These are phyloP conservation scores for Clonostachys rosea DNA, from an alignment of 2,329 filamentous ascomycete genomes.

Conservation along the genomic window DNA sequence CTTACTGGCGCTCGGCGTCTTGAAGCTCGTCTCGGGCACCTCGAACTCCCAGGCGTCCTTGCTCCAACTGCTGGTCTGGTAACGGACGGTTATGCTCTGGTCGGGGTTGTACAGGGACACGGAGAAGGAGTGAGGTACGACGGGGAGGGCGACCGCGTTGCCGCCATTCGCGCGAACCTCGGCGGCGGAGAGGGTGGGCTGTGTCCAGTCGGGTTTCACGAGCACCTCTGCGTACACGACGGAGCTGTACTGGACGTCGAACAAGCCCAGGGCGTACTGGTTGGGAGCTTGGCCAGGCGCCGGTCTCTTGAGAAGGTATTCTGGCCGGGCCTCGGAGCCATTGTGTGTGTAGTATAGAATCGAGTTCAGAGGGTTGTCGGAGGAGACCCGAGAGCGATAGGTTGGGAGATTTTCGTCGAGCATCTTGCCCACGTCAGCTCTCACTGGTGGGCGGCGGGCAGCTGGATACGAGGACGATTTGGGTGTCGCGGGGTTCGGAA, in stretches of 20 bases:
- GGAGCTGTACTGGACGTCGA: conserved; percentile 75
- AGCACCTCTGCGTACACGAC: conserved; percentile 86
- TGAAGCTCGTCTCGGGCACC: conserved; percentile 82
- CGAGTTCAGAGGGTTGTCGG: conserved; percentile 49
- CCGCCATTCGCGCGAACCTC: conserved; percentile 70
- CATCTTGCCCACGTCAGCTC: conserved; percentile 44
- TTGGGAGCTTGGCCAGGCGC: conserved; percentile 66
- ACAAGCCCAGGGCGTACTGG: conserved; percentile 81
- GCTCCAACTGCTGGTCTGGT: conserved; percentile 74
- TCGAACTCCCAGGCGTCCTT: conserved; percentile 87
- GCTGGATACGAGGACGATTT: neutral
- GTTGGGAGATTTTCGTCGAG: conserved; percentile 91
- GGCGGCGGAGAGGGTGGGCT: conserved; percentile 75
- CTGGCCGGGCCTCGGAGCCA: conserved; percentile 73
- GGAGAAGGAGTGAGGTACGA: conserved; percentile 74
- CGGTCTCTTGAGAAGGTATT: conserved; percentile 78
- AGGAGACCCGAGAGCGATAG: conserved; percentile 48
- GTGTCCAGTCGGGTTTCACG: conserved; percentile 79
- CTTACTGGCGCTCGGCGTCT: conserved; percentile 70
- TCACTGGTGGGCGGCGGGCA: neutral
- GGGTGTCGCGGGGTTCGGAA: too few species aligned
- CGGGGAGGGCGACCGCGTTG: conserved; percentile 57
- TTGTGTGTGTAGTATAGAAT: conserved; percentile 61
- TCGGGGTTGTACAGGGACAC: conserved; percentile 94
- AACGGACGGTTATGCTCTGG: conserved; percentile 68